Percentiles rank a stretch among this genome's conserved stretches.
Conservation (phyloP, 208 protist genomes). For the Crithidia acanthocephali region DNA sequence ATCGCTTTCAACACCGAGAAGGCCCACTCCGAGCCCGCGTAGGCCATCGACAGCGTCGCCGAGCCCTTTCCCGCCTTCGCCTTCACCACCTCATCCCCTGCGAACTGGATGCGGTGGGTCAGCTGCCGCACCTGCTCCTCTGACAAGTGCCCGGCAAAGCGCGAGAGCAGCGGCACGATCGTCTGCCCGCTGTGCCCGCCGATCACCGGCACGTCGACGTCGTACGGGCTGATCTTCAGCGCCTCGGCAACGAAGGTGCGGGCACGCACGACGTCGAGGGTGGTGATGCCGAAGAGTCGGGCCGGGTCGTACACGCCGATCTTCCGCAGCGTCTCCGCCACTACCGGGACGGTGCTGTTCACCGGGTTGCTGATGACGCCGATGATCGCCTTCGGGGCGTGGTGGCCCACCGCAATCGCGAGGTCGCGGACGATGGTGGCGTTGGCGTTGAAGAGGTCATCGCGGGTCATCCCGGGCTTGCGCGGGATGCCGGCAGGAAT, state of each 20-base stretch:
- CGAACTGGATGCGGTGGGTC: slow-evolving; percentile 85
- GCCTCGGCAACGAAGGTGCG: slow-evolving; percentile 83
- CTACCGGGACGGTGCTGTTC: slow-evolving; percentile 96
- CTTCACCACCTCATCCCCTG: slow-evolving; percentile 89
- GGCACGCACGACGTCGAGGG: slow-evolving; percentile 86
- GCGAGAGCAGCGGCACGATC: slow-evolving; percentile 94
- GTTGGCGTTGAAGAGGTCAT: slow-evolving; percentile 97
- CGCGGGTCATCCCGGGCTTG: slow-evolving; percentile 97
- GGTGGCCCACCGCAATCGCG: slow-evolving; percentile 71
- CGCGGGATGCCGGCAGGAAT: slow-evolving; percentile 96
- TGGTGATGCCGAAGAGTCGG: slow-evolving; percentile 93
- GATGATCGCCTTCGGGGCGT: slow-evolving; percentile 92
- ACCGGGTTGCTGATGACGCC: slow-evolving; percentile 95
- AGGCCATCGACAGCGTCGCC: slow-evolving; percentile 69
- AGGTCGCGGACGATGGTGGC: slow-evolving; percentile 90
- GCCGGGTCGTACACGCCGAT: slow-evolving; percentile 83
- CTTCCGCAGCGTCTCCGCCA: slow-evolving; percentile 91
- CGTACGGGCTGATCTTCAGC: slow-evolving; percentile 51
- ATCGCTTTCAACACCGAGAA: slow-evolving; percentile 69
- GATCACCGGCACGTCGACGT: slow-evolving; percentile 88
- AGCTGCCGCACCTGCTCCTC: slow-evolving; percentile 76
- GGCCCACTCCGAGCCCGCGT: slow-evolving; percentile 74
- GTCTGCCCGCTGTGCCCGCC: slow-evolving; percentile 95
- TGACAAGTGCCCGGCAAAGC: slow-evolving; percentile 48
- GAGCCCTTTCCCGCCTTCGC: slow-evolving; percentile 88